Conservation (phyloP, 805 yeast species). For the Grigorovia transvaalensis region DNA sequence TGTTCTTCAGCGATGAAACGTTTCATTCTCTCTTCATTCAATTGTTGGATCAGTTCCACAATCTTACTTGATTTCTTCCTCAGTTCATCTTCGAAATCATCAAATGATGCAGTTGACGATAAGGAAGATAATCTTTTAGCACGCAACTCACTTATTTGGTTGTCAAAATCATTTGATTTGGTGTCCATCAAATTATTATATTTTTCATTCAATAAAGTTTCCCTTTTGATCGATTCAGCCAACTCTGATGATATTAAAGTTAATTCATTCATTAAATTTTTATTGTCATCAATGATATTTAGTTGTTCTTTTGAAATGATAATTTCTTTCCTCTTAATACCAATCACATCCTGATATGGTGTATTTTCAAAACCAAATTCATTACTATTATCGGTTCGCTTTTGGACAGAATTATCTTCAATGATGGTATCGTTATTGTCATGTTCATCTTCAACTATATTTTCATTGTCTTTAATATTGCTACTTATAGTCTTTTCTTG, state of each 20-base stretch:
- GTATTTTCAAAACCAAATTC: conserved; percentile 18
- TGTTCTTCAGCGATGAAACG: conserved; percentile 66
- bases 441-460: not conserved
- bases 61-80: conserved; percentile 36
- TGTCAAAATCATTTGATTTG: not conserved
- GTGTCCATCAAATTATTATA: conserved; percentile 10
- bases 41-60: conserved; percentile 42
- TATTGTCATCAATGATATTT: conserved; percentile 50
- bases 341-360: conserved; percentile 4
- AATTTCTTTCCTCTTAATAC: conserved; percentile 9
- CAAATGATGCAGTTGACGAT: conserved; percentile 4
- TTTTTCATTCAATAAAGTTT: conserved; percentile 46
- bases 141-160: not conserved
- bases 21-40: conserved; percentile 54
- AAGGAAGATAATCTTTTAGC: not conserved
- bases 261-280: conserved; percentile 49
- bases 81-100: conserved; percentile 26
- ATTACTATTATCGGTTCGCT: conserved; percentile 2
- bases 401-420: conserved; percentile 1
- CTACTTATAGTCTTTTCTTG: not conserved
- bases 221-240: conserved; percentile 62
- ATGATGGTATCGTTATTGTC: conserved; percentile 4
- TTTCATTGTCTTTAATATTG: conserved; percentile 4
- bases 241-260: conserved; percentile 61
- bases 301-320: conserved; percentile 49